Percentiles rank a stretch among this genome's conserved stretches.
Conservation (phyloP, 2,329 filamentous ascomycete species). For the Aspergillus intermedius region DNA sequence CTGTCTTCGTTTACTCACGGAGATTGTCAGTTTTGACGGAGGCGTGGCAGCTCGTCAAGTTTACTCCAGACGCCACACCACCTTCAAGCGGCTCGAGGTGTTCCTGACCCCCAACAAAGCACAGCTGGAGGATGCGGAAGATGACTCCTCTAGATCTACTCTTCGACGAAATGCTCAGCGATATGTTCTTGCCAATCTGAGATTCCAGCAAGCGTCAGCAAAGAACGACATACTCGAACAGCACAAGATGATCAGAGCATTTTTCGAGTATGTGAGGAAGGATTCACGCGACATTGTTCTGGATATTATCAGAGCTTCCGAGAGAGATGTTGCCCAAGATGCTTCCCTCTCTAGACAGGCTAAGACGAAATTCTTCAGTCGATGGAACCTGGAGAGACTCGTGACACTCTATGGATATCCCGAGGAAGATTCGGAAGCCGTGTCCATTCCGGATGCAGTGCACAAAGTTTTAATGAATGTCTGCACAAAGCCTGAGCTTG, state of each 20-base stretch:
- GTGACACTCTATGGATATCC: conserved; percentile 60
- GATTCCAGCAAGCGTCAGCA: conserved; percentile 66
- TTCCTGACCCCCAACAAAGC: conserved; percentile 67
- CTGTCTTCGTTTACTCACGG: conserved; percentile 74
- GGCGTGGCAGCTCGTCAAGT: conserved; percentile 71
- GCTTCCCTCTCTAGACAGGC: conserved; percentile 62
- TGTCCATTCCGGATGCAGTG: conserved; percentile 59
- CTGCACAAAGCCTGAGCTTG: conserved; percentile 67
- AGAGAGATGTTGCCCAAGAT: conserved; percentile 67
- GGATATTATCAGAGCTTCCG: conserved; percentile 67
- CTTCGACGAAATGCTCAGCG: conserved; percentile 76
- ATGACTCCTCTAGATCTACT: conserved; percentile 65
- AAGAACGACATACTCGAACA: conserved; percentile 80
- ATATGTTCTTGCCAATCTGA: conserved; percentile 72
- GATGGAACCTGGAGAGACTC: conserved; percentile 65
- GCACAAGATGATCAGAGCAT: conserved; percentile 57
- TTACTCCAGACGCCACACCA: conserved; percentile 70
- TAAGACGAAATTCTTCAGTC: conserved; percentile 71
- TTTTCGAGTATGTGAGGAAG: conserved; percentile 70
- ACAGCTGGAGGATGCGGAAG: conserved; percentile 48
- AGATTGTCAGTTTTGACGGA: conserved; percentile 79
- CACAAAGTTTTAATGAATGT: conserved; percentile 69
- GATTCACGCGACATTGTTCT: conserved; percentile 69
- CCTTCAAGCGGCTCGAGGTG: conserved; percentile 70
- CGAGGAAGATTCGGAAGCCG: conserved; percentile 40